Conservation (phyloP, 352 stramenopile species). For the Phytopythium oedochilum region DNA sequence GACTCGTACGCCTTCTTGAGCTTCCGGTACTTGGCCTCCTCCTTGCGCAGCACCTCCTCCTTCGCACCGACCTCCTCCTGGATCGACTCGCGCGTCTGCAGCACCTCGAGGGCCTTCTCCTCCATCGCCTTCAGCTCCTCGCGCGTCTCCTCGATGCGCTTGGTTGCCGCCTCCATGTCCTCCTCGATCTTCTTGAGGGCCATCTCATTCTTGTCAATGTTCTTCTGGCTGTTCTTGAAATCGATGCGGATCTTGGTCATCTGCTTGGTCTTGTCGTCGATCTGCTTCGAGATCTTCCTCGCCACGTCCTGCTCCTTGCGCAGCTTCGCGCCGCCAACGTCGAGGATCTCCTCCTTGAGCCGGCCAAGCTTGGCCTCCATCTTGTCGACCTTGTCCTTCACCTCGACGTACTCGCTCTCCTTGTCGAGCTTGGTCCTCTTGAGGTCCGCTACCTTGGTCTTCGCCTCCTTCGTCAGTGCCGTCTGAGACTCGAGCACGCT, state of each 20-base stretch:
- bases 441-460: constrained; percentile 84
- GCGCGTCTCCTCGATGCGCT: constrained; percentile 83
- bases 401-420: constrained; percentile 80
- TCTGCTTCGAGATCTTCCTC: constrained; percentile 76
- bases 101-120: constrained; percentile 88
- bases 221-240: constrained; percentile 82
- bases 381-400: constrained; percentile 56
- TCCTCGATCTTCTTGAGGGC: constrained; percentile 57
- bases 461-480: constrained; percentile 82
- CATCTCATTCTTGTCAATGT: constrained; percentile 61
- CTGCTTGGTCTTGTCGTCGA: constrained; percentile 87
- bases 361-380: constrained; percentile 82
- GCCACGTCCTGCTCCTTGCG: constrained; percentile 92
- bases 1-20: constrained; percentile 89
- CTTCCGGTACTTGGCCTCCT: constrained; percentile 79
- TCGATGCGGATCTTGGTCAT: constrained; percentile 85
- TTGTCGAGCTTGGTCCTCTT: constrained; percentile 83
- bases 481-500: constrained; percentile 82
- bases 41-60: constrained; percentile 65
- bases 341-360: constrained; percentile 94
- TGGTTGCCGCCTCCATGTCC: constrained; percentile 69
- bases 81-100: constrained; percentile 89
- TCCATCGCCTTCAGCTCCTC: constrained; percentile 91
- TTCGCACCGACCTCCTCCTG: constrained; percentile 89
- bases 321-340: constrained; percentile 92